phyloP scores from a whole-genome alignment of 495 filamentous ascomycete genomes.

The Tuber brumale region DNA sequence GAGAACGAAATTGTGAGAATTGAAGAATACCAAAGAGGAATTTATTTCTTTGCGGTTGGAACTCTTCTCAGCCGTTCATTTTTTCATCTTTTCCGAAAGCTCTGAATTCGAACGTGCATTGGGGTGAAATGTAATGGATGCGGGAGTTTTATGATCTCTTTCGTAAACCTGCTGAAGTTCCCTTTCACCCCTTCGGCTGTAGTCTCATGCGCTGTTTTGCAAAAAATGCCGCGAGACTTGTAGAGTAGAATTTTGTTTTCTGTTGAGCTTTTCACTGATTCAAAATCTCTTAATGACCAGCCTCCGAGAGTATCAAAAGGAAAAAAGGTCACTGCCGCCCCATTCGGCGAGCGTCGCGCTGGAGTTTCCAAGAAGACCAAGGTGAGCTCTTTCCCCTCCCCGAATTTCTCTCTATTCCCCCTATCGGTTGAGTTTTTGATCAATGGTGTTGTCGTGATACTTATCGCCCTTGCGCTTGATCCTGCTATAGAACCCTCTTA shows the following conservation, averaged over 20 bases:
- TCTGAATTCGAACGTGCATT: constrained; percentile 7
- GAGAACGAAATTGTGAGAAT: constrained; percentile 16
- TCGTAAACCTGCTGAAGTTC: constrained; percentile 5
- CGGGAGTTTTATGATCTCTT: constrained; percentile 17
- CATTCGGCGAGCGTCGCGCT: constrained; percentile 90
- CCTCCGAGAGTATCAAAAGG: constrained; percentile 76
- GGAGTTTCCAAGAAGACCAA: constrained; percentile 90
- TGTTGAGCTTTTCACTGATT: constrained; percentile 43
- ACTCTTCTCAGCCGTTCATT: constrained; percentile 21
- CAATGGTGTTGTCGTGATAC: constrained; percentile 6
- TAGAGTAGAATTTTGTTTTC: constrained; percentile 77
- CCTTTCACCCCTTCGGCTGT: constrained; percentile 33
- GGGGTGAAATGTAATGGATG: constrained; percentile 7
- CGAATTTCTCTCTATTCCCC: background rate
- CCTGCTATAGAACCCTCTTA: constrained; percentile 78
- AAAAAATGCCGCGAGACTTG: constrained; percentile 38
- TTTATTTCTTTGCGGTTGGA: background rate
- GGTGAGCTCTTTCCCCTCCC: constrained; percentile 34
- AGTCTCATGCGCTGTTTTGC: constrained; percentile 39
- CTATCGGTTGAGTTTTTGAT: constrained; percentile 12
- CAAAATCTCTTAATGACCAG: constrained; percentile 82
- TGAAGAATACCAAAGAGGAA: constrained; percentile 5
- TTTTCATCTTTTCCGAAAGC: constrained; percentile 11
- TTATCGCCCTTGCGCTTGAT: background rate
- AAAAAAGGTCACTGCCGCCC: constrained; percentile 92